Evolutionary conservation across 495 filamentous ascomycete genomes (phyloP).

Genomic region (Evernia prunastri): DNA sequence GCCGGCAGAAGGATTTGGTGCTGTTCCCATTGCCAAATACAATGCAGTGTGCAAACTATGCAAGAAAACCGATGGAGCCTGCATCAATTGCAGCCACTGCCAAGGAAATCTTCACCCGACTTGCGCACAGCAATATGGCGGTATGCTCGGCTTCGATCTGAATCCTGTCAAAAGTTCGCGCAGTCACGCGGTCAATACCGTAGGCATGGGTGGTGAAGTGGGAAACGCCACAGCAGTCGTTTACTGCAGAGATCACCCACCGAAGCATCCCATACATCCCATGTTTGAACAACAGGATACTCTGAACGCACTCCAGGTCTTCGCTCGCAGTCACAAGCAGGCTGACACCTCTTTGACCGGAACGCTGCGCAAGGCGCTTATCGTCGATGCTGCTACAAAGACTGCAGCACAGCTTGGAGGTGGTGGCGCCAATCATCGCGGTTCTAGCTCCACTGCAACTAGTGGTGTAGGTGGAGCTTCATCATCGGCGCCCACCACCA

Average conservation of each 20-base stretch:
- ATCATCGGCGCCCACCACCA: slow-evolving; percentile 4
- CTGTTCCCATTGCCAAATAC: slow-evolving; percentile 61
- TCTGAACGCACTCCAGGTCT: slow-evolving; percentile 76
- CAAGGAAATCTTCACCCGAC: slow-evolving; percentile 75
- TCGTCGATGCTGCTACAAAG: slow-evolving; percentile 48
- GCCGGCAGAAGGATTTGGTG: slow-evolving; percentile 79
- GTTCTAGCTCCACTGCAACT: slow-evolving; percentile 29
- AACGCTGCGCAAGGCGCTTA: slow-evolving; percentile 80
- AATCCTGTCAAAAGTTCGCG: slow-evolving; percentile 83
- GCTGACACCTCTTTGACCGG: slow-evolving; percentile 84
- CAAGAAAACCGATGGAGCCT: slow-evolving; percentile 65
- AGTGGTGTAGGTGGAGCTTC: slow-evolving; percentile 29
- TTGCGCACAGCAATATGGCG: slow-evolving; percentile 80
- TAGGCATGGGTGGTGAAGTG: slow-evolving; percentile 68
- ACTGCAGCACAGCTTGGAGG: slow-evolving; percentile 28
- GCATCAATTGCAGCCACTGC: slow-evolving; percentile 77
- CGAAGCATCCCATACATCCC: slow-evolving; percentile 61
- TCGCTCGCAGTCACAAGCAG: slow-evolving; percentile 83
- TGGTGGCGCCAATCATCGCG: slow-evolving; percentile 22
- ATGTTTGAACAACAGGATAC: slow-evolving; percentile 57
- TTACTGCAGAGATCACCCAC: slow-evolving; percentile 81
- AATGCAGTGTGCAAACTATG: slow-evolving; percentile 80
- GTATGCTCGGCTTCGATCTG: slow-evolving; percentile 82
- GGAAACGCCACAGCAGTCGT: slow-evolving; percentile 72
- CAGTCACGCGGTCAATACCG: slow-evolving; percentile 63